Percentiles rank a stretch among this genome's conserved stretches.
phyloP scores from a whole-genome alignment of 192 early-diverging fungal genomes.

The Neocallimastix lanati region DNA sequence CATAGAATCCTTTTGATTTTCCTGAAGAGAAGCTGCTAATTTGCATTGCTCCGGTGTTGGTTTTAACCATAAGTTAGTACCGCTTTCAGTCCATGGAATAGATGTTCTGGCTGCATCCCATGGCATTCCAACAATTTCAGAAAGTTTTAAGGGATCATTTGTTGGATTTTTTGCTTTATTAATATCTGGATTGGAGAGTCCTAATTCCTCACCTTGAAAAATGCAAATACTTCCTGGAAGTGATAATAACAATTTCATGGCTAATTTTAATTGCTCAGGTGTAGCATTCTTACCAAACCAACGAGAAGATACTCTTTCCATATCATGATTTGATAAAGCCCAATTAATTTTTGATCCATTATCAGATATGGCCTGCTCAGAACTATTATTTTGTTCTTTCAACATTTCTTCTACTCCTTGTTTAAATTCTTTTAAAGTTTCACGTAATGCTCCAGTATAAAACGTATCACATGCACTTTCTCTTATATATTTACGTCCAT shows the following conservation, averaged over 20 bases:
- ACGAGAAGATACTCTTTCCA: background rate
- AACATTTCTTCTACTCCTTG: background rate
- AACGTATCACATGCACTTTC: background rate
- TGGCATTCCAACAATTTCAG: background rate
- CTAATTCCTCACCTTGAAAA: background rate
- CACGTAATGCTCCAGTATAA: background rate
- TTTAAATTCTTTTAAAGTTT: background rate
- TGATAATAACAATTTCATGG: background rate
- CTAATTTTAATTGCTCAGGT: background rate
- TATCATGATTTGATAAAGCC: background rate
- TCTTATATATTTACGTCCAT: background rate
- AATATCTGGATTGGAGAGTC: background rate
- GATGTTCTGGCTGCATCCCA: background rate
- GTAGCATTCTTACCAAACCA: background rate
- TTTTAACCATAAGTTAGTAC: background rate
- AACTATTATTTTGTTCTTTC: background rate
- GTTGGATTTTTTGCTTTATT: background rate
- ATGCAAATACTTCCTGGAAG: background rate
- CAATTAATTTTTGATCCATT: background rate
- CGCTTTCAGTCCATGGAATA: background rate
- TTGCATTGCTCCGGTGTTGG: background rate
- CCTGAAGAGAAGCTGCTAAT: background rate
- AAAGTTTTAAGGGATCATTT: background rate
- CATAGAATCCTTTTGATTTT: background rate
- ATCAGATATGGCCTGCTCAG: background rate